Evolutionary conservation across 805 yeast genomes (phyloP), one percentile per base, ranked within the genome.

Genomic region (Yarrowia keelungensis): DNA sequence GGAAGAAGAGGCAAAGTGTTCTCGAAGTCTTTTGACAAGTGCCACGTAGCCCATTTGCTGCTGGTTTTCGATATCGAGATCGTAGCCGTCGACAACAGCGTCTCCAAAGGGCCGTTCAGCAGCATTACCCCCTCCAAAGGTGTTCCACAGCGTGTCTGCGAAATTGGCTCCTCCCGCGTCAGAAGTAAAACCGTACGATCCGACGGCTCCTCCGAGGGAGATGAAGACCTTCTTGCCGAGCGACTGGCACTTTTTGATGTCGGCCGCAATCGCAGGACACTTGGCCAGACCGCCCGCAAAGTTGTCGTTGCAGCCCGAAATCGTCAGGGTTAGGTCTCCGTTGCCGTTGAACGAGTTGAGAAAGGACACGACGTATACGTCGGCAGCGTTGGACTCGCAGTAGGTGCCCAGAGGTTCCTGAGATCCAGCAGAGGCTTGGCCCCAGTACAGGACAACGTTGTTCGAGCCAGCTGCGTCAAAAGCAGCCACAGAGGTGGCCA

Each of bases 401-500:
- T 91, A 91, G 59, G 81, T 78, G 1, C 82, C 78, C 7, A 86
- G 78, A 4, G 78, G 74, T 43, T 80, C 74, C 71, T 84, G 85
- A 11, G 82, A 75, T 8, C 90, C 90, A 19, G 84, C 87, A 10
- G 92, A 86, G 71, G 85, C 83, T 78, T 91, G 97, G 59, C 97
- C 97, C 97, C 97, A 91, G 79, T 91, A 91, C 10, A 89, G 82
- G 36, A 88, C 96, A 50, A 90, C 86, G 72, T 89, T 88, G 62
- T 81, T 75, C 53, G 83, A 81, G 43, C 86, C 77, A 16, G 69
- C 59, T 41, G 72, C 62, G 39, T 72, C 71, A 38, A 70, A 73
- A 3, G 74, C 74, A 5, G 73, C 72, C 5, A 22, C 41, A 5
- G 62, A 69, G 22, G 51, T 62, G 8, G 70, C 62, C 10, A 54